Base-by-base conservation (phyloP, 2,329 filamentous ascomycete species). In the Fusarium sambucinum region DNA sequence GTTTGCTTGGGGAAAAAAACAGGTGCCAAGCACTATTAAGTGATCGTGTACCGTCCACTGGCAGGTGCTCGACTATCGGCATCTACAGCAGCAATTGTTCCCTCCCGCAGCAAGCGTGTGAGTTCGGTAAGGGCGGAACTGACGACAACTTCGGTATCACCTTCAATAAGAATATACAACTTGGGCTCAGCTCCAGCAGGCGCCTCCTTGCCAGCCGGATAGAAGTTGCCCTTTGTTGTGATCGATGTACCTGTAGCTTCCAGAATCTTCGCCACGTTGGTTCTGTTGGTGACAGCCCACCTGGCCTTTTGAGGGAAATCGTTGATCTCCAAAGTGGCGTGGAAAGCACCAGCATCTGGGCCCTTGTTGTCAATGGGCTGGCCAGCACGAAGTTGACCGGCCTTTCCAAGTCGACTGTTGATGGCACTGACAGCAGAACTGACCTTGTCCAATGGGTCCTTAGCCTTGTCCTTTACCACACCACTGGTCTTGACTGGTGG, bases 301-400 rank as follows among this genome's bases (percentile, higher is more conserved):
- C 96, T 89, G 68, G 96, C 96, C 84, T 97, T 98, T 79, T 99
- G 96, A 33, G 96, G 96, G 80, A 98, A 98, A 80, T 99, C 96
- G 80, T 99, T 99, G 87, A 99, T 99, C 80, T 98, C 96, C 65
- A 99, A 85, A 6, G 95, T 98, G 17, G 96, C 94, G 78, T 99
- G 96, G 86, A 94, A 99, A 1, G 94, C 94, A 52, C 96, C 96
- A 5, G 96, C 96, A 79, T 99, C 96, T 1, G 96, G 96, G 1
- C 96, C 96, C 80, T 97, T 97, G 82, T 99, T 99, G 83, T 99
- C 96, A 77, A 97, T 96, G 10, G 96, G 94, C 65, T 97, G 94
- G 16, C 96, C 96, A 6, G 93, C 91, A 63, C 96, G 91, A 74
- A 97, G 90, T 77, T 96, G 92, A 35, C 94, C 94, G 33, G 93